Evolutionary conservation across 23 red algal genomes (phyloP).

Genomic region (Pyropia haitanensis): DNA sequence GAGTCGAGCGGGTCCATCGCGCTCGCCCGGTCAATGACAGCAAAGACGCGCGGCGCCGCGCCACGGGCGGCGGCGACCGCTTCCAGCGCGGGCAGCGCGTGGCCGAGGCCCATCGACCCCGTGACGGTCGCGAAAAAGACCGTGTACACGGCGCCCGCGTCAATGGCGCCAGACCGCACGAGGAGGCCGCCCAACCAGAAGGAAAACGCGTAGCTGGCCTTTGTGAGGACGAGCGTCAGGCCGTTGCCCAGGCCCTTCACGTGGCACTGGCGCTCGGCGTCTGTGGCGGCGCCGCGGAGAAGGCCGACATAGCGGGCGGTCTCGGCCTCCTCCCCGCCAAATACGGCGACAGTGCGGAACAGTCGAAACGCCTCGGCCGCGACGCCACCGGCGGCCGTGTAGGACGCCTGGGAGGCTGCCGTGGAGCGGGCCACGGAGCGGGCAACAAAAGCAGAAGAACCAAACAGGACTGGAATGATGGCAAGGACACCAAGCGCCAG

Average conservation of each 20-base stretch:
- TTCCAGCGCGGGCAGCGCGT: constrained; percentile 39
- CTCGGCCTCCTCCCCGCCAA: constrained; percentile 76
- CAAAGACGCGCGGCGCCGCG: constrained; percentile 70
- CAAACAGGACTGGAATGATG: constrained; percentile 57
- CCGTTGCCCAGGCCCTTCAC: constrained; percentile 63
- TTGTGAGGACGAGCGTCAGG: constrained; percentile 67
- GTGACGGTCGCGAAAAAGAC: constrained; percentile 88
- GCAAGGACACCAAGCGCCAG: constrained; percentile 68
- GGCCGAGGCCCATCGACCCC: constrained; percentile 84
- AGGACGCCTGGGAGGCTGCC: constrained; percentile 48
- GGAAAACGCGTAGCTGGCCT: constrained; percentile 70
- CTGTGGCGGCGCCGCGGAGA: constrained; percentile 31
- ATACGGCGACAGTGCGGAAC: constrained; percentile 82
- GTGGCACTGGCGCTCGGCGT: constrained; percentile 23
- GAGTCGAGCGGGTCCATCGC: constrained; percentile 43
- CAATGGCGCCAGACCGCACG: constrained; percentile 38
- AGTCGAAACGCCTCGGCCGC: constrained; percentile 75
- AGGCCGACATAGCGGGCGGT: constrained; percentile 40
- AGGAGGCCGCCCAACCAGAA: constrained; percentile 74
- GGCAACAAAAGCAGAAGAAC: constrained; percentile 60
- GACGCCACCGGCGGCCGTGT: constrained; percentile 58
- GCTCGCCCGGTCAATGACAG: constrained; percentile 53
- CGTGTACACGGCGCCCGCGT: constrained; percentile 55
- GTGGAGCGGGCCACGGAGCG: constrained; percentile 60
- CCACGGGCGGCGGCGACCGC: constrained; percentile 57